phyloP scores from a whole-genome alignment of 2,329 filamentous ascomycete species.

The Phialocephala sp. region DNA sequence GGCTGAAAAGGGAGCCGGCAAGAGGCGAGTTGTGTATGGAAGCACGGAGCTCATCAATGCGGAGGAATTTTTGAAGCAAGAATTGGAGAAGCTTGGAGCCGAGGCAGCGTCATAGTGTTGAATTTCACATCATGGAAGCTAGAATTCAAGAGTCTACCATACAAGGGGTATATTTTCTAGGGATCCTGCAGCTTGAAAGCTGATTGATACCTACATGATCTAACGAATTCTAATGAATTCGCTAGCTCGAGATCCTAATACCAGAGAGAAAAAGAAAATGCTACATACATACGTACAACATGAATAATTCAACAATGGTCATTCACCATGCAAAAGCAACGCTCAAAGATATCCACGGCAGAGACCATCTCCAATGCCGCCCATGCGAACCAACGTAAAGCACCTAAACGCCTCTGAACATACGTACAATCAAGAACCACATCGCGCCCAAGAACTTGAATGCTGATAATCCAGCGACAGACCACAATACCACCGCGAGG shows the following conservation, averaged over 20 bases:
- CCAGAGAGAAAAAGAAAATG: neutral
- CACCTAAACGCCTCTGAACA: conserved; percentile 74
- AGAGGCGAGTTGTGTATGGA: conserved; percentile 88
- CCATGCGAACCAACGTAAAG: neutral
- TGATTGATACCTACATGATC: neutral
- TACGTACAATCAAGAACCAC: conserved; percentile 76
- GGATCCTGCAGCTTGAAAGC: conserved; percentile 1
- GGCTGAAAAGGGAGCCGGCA: conserved; percentile 62
- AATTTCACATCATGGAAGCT: neutral
- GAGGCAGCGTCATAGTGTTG: conserved; percentile 46
- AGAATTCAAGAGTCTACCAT: neutral
- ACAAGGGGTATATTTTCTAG: conserved; percentile 3
- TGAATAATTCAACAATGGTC: neutral
- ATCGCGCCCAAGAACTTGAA: conserved; percentile 45
- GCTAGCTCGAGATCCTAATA: neutral
- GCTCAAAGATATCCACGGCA: conserved; percentile 1
- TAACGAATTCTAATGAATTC: neutral
- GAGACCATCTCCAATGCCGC: neutral
- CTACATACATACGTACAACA: conserved; percentile 9
- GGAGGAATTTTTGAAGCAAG: conserved; percentile 67
- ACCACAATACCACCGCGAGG: conserved; percentile 45
- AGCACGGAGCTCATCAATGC: conserved; percentile 84
- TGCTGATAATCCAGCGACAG: conserved; percentile 42
- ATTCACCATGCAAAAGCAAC: neutral
- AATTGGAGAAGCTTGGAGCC: conserved; percentile 65